Percentiles rank a stretch among this genome's conserved stretches.
Evolutionary conservation across 1,284 basidiomycete genomes (phyloP).

Genomic region (Melampsora americana): DNA sequence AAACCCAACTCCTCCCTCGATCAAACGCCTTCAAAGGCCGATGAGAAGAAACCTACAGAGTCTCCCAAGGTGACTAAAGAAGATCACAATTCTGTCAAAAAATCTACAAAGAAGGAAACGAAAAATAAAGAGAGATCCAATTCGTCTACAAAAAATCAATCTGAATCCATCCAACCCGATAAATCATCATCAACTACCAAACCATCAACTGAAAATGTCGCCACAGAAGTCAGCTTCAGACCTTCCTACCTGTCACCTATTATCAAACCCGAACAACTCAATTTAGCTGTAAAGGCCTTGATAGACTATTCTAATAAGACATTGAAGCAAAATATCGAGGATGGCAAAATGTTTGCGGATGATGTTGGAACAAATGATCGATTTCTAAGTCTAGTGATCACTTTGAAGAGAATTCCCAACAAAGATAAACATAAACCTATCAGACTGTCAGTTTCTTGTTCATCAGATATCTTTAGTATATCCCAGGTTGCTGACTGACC

Average conservation of each 20-base stretch:
- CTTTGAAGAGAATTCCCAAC: constrained; percentile 73
- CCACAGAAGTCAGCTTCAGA: neutral
- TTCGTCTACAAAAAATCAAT: neutral
- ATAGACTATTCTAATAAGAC: constrained; percentile 61
- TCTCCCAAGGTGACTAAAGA: too few species aligned
- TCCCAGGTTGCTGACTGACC: neutral
- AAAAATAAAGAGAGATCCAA: neutral
- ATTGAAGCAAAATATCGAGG: constrained; percentile 59
- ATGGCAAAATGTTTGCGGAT: constrained; percentile 68
- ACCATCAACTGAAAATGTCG: neutral
- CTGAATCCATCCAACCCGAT: neutral
- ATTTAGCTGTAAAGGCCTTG: constrained; percentile 72
- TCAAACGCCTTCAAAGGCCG: too few species aligned
- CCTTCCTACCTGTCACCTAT: constrained; percentile 30
- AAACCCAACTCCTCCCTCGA: too few species aligned
- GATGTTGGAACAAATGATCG: constrained; percentile 76
- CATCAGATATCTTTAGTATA: neutral
- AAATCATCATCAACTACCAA: neutral
- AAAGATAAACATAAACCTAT: constrained; percentile 74
- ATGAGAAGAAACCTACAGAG: too few species aligned
- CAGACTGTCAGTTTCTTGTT: constrained; percentile 67
- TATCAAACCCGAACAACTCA: constrained; percentile 70
- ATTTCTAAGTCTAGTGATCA: constrained; percentile 77
- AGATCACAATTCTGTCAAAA: too few species aligned
- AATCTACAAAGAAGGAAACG: too few species aligned